Evolutionary conservation across 2,329 filamentous ascomycete genomes (phyloP).

Genomic region (Exophiala mesophila): DNA sequence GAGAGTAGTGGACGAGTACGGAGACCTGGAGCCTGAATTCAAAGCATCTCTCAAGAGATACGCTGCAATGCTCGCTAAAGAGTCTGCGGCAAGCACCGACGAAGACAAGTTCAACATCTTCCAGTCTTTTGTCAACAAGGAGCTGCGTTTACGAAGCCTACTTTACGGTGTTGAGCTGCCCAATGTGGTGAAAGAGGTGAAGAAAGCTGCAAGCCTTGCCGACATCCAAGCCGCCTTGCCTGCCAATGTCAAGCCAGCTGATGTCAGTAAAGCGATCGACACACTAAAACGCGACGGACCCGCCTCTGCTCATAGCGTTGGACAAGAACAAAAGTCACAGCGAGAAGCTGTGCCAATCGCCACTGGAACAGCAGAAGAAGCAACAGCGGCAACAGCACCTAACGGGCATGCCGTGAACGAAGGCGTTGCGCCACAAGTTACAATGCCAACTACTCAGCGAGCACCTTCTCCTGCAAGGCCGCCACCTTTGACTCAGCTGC

Average conservation of each 20-base stretch:
- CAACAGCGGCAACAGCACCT: not conserved
- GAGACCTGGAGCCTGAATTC: constrained; percentile 54
- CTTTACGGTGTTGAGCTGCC: constrained; percentile 45
- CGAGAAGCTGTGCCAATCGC: too few relatives aligned
- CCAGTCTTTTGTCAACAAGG: constrained; percentile 45
- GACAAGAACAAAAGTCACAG: not conserved
- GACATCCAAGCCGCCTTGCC: constrained; percentile 16
- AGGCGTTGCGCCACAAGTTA: too few relatives aligned
- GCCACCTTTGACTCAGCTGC: not conserved
- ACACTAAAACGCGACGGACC: not conserved
- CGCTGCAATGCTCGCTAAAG: constrained; percentile 51
- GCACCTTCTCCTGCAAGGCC: not conserved
- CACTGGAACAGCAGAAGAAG: not conserved
- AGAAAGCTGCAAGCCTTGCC: constrained; percentile 17
- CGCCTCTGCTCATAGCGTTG: not conserved
- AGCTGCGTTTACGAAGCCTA: constrained; percentile 44
- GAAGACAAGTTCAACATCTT: constrained; percentile 52
- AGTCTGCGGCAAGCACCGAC: constrained; percentile 44
- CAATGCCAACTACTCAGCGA: not conserved
- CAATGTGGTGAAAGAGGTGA: constrained; percentile 25
- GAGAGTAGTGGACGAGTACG: constrained; percentile 42
- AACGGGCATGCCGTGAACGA: too few relatives aligned
- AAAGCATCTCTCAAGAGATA: constrained; percentile 52
- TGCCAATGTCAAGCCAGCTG: constrained; percentile 3
- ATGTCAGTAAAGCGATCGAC: not conserved